These are phyloP conservation scores for Betula pendula DNA, from an alignment of 306 rosid genomes.

Conservation along the genomic window DNA sequence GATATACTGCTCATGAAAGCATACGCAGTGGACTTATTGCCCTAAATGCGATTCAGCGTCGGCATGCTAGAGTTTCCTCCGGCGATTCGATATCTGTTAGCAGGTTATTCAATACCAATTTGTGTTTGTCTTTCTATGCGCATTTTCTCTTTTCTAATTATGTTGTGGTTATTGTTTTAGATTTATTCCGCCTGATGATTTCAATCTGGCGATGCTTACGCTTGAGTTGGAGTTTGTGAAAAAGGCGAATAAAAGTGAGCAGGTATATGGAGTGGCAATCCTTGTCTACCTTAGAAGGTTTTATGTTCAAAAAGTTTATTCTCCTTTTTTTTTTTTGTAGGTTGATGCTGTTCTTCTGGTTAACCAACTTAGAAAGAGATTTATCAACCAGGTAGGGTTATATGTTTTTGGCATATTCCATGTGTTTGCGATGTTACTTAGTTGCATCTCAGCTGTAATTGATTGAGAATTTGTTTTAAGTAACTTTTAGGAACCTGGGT, in stretches of 20 bases:
- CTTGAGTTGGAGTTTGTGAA: slow-evolving; percentile 88
- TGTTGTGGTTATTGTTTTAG: slow-evolving; percentile 39
- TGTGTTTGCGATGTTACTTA: neutral
- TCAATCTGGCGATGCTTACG: slow-evolving; percentile 68
- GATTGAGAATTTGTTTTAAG: neutral
- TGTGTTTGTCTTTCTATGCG: slow-evolving; percentile 9
- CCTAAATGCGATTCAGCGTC: slow-evolving; percentile 84
- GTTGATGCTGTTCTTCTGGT: slow-evolving; percentile 80
- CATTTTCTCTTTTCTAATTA: slow-evolving; percentile 16
- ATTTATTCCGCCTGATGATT: slow-evolving; percentile 80
- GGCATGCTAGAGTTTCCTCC: slow-evolving; percentile 71
- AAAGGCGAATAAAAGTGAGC: slow-evolving; percentile 71
- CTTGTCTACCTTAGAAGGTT: slow-evolving; percentile 5
- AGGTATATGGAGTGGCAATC: slow-evolving; percentile 44
- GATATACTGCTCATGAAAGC: slow-evolving; percentile 66
- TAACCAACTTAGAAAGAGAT: slow-evolving; percentile 67
- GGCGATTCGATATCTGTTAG: slow-evolving; percentile 56
- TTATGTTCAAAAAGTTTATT: neutral
- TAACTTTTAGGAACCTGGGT: neutral
- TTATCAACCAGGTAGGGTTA: slow-evolving; percentile 63
- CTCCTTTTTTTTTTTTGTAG: slow-evolving; percentile 42
- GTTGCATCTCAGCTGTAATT: neutral
- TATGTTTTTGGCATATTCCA: neutral
- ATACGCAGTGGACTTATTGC: slow-evolving; percentile 66
- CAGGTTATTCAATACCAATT: slow-evolving; percentile 43